Conservation (phyloP, 441 rosid species). For the Adansonia gregorii region DNA sequence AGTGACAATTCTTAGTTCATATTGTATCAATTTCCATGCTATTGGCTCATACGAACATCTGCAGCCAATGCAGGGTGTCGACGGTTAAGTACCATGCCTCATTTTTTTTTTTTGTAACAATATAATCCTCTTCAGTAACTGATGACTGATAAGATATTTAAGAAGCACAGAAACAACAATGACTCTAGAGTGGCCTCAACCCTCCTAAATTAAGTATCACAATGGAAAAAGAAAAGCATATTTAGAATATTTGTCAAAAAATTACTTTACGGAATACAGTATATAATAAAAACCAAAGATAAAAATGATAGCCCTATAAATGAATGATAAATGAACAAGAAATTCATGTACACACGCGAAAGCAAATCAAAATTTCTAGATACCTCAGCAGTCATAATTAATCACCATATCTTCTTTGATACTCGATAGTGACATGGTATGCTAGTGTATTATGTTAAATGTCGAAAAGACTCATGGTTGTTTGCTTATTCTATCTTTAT, state of each 20-base stretch:
- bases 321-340: neutral
- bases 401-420: slow-evolving; percentile 3
- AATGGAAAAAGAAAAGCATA: neutral
- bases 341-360: neutral
- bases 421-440: no score
- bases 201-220: neutral
- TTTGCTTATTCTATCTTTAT: neutral
- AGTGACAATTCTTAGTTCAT: neutral
- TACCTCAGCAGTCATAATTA: neutral
- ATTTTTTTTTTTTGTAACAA: neutral
- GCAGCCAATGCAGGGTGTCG: slow-evolving; percentile 1
- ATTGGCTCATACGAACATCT: neutral
- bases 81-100: neutral
- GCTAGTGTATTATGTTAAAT: no score
- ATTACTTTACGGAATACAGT: neutral
- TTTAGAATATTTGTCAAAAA: neutral
- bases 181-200: neutral
- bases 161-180: neutral
- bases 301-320: neutral
- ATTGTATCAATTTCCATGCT: neutral
- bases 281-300: neutral
- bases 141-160: neutral
- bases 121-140: neutral
- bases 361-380: neutral
- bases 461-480: neutral